Conservation (phyloP, 768 basidiomycete species). For the Lactarius akahatsu region DNA sequence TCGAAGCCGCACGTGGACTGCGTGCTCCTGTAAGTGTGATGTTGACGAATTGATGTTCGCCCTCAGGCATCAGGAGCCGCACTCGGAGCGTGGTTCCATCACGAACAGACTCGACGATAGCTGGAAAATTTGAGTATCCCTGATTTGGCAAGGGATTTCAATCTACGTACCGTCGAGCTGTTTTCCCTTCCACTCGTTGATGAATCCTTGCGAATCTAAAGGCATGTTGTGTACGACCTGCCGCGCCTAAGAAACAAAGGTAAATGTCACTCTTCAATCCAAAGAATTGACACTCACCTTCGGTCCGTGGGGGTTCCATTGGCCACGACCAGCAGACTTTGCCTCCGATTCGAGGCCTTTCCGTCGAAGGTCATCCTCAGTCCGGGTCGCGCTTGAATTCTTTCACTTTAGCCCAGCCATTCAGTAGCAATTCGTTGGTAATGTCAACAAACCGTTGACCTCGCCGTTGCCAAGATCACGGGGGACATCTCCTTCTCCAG, state of each 20-base stretch:
- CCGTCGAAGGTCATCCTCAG: constrained; percentile 72
- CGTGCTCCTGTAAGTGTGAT: constrained; percentile 82
- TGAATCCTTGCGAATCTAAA: constrained; percentile 81
- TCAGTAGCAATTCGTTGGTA: constrained; percentile 70
- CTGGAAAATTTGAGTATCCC: constrained; percentile 39
- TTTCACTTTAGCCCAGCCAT: constrained; percentile 93
- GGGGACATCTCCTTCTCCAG: constrained; percentile 64
- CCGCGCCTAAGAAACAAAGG: constrained; percentile 51
- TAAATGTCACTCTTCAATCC: constrained; percentile 4
- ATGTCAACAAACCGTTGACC: constrained; percentile 71
- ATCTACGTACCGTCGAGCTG: constrained; percentile 68
- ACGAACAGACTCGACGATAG: constrained; percentile 89
- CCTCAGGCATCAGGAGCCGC: constrained; percentile 83
- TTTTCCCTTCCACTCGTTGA: constrained; percentile 91
- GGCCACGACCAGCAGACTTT: constrained; percentile 67
- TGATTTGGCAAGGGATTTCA: constrained; percentile 21
- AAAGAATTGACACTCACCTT: constrained; percentile 43
- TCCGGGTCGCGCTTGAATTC: constrained; percentile 81
- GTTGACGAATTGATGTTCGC: constrained; percentile 88
- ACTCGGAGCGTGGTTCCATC: constrained; percentile 90
- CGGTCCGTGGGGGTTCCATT: constrained; percentile 84
- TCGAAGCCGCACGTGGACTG: constrained; percentile 65
- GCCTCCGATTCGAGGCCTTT: constrained; percentile 78
- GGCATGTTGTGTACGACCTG: constrained; percentile 86
- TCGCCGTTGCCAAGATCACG: constrained; percentile 81